Evolutionary conservation across 1,284 basidiomycete species (phyloP).

Genomic region (Cryptococcus sp.): DNA sequence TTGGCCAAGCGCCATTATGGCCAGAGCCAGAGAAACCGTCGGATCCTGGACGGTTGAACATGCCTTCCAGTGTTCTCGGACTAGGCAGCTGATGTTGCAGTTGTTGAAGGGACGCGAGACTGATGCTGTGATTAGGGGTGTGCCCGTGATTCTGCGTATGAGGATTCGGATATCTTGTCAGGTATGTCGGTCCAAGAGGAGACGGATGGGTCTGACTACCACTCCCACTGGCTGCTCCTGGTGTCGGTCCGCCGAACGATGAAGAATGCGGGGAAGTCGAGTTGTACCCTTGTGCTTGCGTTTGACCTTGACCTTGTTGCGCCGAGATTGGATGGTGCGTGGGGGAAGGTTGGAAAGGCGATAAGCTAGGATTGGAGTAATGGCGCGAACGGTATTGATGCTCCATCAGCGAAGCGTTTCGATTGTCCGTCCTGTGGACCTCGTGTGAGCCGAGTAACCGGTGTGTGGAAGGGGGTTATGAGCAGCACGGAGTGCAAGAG

Average conservation of each 20-base stretch:
- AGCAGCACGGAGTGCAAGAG: no score
- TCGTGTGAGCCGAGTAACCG: no score
- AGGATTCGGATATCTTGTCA: not conserved
- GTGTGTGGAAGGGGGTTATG: no score
- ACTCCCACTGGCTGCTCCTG: no score
- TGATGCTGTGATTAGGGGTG: no score
- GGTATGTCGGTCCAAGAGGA: conserved; percentile 1
- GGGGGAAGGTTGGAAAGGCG: conserved; percentile 1
- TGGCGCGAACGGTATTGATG: not conserved
- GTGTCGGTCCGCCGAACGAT: not conserved
- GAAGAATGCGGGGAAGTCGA: conserved; percentile 1
- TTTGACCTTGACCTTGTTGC: not conserved
- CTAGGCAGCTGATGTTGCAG: no score
- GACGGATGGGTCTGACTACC: not conserved
- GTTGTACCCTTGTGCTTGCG: not conserved
- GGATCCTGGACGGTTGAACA: no score
- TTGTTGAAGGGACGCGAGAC: no score
- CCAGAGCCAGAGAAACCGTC: no score
- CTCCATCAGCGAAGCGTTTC: not conserved
- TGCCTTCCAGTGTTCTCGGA: no score
- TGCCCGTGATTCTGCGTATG: not conserved
- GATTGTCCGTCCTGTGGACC: no score
- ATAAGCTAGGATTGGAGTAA: conserved; percentile 3
- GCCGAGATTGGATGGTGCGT: not conserved
- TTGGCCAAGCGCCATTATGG: no score